Conservation (phyloP, 805 yeast species). For the Yarrowia deformans region DNA sequence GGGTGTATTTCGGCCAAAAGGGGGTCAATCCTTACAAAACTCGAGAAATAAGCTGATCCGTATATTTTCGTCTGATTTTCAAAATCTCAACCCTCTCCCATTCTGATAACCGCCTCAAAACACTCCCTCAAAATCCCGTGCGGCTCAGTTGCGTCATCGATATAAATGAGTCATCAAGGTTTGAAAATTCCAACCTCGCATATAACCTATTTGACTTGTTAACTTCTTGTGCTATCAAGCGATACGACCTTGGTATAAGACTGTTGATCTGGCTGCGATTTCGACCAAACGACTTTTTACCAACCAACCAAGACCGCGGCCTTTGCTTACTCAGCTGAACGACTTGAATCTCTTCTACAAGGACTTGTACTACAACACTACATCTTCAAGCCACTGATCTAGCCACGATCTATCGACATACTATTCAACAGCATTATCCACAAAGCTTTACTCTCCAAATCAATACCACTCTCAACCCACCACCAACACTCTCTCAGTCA, state of each 20-base stretch:
- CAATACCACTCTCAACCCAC: neutral
- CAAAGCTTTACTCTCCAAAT: no score
- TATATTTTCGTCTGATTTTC: neutral
- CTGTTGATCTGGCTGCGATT: neutral
- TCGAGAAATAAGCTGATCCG: neutral
- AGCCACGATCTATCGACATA: no score
- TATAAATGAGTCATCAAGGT: slow-evolving; percentile 22
- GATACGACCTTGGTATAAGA: neutral
- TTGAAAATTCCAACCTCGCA: slow-evolving; percentile 26
- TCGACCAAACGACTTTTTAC: no score
- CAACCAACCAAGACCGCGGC: neutral
- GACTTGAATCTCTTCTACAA: no score
- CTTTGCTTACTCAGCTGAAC: no score
- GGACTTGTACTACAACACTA: no score
- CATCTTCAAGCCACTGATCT: no score
- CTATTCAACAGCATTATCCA: no score
- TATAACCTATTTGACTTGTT: slow-evolving; percentile 8
- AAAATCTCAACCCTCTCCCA: no score
- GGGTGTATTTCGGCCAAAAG: neutral
- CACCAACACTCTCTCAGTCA: neutral
- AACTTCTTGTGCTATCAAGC: no score
- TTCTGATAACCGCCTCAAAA: no score
- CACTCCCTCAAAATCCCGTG: neutral
- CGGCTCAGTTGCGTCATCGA: slow-evolving; percentile 18
- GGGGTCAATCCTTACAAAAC: neutral